These are phyloP conservation scores for Entomortierella parvispora DNA, from an alignment of 192 early-diverging fungal species.

Conservation along the genomic window DNA sequence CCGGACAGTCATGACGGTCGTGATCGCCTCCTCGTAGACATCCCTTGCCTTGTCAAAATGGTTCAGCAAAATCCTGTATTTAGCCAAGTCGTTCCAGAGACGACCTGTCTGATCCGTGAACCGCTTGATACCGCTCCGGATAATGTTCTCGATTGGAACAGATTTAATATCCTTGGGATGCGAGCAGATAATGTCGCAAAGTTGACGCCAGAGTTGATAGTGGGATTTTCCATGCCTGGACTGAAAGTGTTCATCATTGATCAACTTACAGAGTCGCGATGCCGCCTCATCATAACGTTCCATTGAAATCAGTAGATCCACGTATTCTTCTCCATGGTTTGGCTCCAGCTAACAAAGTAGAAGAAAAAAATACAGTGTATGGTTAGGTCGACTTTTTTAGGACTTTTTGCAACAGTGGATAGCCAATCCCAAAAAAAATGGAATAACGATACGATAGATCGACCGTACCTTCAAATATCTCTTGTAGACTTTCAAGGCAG, in stretches of 20 bases:
- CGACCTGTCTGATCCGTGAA: constrained; percentile 90
- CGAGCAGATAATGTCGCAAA: constrained; percentile 82
- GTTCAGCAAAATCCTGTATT: constrained; percentile 78
- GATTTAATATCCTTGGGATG: constrained; percentile 77
- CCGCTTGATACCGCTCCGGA: constrained; percentile 84
- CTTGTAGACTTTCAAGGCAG: constrained; percentile 80
- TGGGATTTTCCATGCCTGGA: constrained; percentile 73
- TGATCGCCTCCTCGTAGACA: constrained; percentile 93
- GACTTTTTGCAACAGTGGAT: too few relatives aligned
- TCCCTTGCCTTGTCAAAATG: constrained; percentile 91
- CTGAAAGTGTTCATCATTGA: constrained; percentile 79
- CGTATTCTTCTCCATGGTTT: constrained; percentile 76
- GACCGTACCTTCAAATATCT: constrained; percentile 79
- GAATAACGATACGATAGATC: not conserved
- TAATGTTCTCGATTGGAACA: constrained; percentile 81
- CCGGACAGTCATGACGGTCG: constrained; percentile 79
- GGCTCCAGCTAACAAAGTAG: constrained; percentile 81
- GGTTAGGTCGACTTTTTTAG: not conserved
- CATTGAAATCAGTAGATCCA: constrained; percentile 73
- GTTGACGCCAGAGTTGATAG: constrained; percentile 83
- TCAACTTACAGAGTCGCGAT: constrained; percentile 68
- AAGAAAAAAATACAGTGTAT: not conserved
- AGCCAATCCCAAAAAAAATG: not conserved
- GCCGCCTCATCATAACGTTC: constrained; percentile 85
- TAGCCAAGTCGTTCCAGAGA: constrained; percentile 87